Base-by-base conservation (phyloP, 208 protist genomes). In the Leishmania major region DNA sequence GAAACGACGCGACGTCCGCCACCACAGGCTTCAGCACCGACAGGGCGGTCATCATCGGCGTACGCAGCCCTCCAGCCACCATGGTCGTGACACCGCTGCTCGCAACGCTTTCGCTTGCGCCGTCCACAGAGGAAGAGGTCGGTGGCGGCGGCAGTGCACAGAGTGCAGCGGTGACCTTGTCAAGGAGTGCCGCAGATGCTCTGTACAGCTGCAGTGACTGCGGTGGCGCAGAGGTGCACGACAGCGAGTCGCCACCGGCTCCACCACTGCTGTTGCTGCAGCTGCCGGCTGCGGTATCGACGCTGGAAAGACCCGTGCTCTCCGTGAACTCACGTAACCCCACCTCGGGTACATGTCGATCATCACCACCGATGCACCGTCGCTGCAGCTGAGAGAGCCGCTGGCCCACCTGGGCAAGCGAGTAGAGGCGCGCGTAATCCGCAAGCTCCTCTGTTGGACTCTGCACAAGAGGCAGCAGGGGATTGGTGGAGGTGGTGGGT, bases 21-120 rank as follows among this genome's bases (percentile, higher is more conserved):
- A 76, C 43, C n/a, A 86, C 80, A 57, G 82, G 82, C 66, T 79
- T 49, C 78, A 86, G 51, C 37, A 82, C 28, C 19, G 77, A 69
- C 47, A 55, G 22, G 13, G n/a, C 28, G 28, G 31, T 19, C 40
- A 19, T 19, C 77, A 72, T 70, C 17, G 62, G 77, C 31, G 77
- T 80, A 35, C 37, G 45, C 25, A 70, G 77, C 5, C 77, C 77
- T 6, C 77, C 77, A 40, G 62, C 60, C 35, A 47, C 77, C 47
- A 53, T 53, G 13, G 25, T 64, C 47, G 45, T 60, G 35, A 28
- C 77, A 59, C 60, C 28, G 60, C 43, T 25, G 76, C 60, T 71
- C 3, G 6, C 31, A 43, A 37, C 19, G 11, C 3, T 11, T 60
- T 43, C 76, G 43, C 60, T 47, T 51, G 59, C 17, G 37, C 43